phyloP scores from a whole-genome alignment of 1,284 basidiomycete species.

The Naganishia sp. region DNA sequence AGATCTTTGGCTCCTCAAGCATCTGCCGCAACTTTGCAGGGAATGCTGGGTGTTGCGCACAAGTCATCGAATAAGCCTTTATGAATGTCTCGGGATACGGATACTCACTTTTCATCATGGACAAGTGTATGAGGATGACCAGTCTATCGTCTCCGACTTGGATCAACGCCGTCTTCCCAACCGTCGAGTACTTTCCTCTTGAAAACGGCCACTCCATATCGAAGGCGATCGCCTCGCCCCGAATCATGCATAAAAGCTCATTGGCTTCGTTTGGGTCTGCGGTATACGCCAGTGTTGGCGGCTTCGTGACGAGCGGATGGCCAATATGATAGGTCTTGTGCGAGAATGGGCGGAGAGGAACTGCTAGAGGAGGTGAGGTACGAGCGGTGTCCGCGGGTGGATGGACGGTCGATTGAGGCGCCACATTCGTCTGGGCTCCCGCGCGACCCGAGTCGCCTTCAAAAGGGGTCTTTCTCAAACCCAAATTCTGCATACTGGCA shows the following conservation, averaged over 20 bases:
- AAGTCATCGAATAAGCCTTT: conserved; percentile 5
- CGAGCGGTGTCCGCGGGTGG: background rate
- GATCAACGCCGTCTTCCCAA: conserved; percentile 48
- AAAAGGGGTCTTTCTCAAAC: background rate
- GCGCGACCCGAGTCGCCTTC: background rate
- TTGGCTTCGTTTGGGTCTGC: conserved; percentile 40
- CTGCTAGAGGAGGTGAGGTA: background rate
- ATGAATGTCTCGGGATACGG: background rate
- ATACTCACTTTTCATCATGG: conserved; percentile 42
- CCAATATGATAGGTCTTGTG: conserved; percentile 18
- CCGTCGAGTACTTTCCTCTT: conserved; percentile 36
- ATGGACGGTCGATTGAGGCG: background rate
- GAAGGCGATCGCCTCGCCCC: conserved; percentile 44
- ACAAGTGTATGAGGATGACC: conserved; percentile 51
- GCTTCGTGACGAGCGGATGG: conserved; percentile 1
- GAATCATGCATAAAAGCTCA: conserved; percentile 42
- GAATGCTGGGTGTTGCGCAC: conserved; percentile 32
- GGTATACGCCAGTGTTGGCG: conserved; percentile 45
- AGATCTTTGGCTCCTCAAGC: conserved; percentile 41
- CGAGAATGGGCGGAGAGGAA: background rate
- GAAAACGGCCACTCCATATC: conserved; percentile 50
- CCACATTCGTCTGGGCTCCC: background rate
- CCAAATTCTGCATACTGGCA: conserved; percentile 4
- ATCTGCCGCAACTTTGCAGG: conserved; percentile 44
- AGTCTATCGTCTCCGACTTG: conserved; percentile 51